These are phyloP conservation scores for Mycena kentingensis DNA, from an alignment of 768 basidiomycete genomes.

Conservation along the genomic window DNA sequence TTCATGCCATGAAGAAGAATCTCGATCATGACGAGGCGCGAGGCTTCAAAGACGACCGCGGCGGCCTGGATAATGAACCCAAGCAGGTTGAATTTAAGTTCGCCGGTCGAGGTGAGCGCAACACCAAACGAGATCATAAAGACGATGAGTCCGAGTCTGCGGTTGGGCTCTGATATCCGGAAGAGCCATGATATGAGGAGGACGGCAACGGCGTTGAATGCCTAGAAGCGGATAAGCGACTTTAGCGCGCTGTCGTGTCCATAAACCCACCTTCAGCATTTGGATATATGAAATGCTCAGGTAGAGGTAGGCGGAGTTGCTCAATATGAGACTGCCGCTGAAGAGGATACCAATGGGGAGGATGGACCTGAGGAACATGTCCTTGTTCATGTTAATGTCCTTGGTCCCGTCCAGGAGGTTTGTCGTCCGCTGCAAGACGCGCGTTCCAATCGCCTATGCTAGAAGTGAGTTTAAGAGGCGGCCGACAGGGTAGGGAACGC, in stretches of 20 bases:
- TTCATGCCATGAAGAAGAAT: constrained; percentile 92
- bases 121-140: constrained; percentile 90
- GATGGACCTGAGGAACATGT: constrained; percentile 82
- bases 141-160: constrained; percentile 79
- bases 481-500: neutral
- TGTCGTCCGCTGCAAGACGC: constrained; percentile 81
- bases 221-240: constrained; percentile 45
- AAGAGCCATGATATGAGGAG: constrained; percentile 91
- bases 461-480: neutral
- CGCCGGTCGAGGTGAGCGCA: constrained; percentile 86
- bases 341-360: constrained; percentile 93
- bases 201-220: constrained; percentile 88
- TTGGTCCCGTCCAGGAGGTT: constrained; percentile 74
- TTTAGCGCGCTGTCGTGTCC: neutral
- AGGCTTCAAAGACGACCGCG: constrained; percentile 90
- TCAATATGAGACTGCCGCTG: constrained; percentile 72
- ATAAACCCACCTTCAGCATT: constrained; percentile 79
- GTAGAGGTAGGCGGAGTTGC: constrained; percentile 91
- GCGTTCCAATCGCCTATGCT: constrained; percentile 75
- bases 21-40: constrained; percentile 95
- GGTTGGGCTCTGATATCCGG: constrained; percentile 86
- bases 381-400: constrained; percentile 77
- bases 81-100: constrained; percentile 78
- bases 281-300: constrained; percentile 95
- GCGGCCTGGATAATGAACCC: constrained; percentile 89